These are phyloP conservation scores for Globisporangium okanoganense DNA, from an alignment of 352 stramenopile species.

Conservation along the genomic window DNA sequence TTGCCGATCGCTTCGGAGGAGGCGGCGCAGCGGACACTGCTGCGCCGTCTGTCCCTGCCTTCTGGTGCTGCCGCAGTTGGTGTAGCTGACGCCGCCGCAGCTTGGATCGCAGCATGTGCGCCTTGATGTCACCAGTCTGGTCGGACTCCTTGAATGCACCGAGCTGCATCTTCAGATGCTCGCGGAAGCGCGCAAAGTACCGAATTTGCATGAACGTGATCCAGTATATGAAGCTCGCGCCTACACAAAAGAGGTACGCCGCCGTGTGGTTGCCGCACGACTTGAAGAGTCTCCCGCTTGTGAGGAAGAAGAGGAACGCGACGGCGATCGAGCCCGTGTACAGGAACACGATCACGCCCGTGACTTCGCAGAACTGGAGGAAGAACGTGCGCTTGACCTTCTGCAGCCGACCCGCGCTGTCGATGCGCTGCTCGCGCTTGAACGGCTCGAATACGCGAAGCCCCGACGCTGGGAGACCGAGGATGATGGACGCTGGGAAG, in stretches of 20 bases:
- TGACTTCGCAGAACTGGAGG: constrained; percentile 74
- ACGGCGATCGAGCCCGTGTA: constrained; percentile 43
- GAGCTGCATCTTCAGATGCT: constrained; percentile 85
- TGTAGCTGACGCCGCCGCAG: constrained; percentile 41
- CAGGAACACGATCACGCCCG: constrained; percentile 50
- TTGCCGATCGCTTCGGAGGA: constrained; percentile 23
- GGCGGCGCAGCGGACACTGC: background rate
- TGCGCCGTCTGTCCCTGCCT: constrained; percentile 12
- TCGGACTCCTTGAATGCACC: constrained; percentile 79
- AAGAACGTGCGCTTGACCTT: constrained; percentile 81
- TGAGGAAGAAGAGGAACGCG: constrained; percentile 51
- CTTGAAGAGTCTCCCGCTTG: constrained; percentile 51
- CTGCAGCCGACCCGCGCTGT: constrained; percentile 47
- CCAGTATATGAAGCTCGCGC: constrained; percentile 48
- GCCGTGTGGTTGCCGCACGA: constrained; percentile 37
- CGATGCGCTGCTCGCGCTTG: constrained; percentile 58
- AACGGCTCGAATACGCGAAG: constrained; percentile 70
- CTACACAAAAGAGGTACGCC: constrained; percentile 44
- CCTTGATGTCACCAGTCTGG: constrained; percentile 75
- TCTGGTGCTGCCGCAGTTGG: constrained; percentile 22
- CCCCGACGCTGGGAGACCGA: constrained; percentile 63
- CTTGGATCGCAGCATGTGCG: constrained; percentile 60
- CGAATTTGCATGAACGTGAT: constrained; percentile 63
- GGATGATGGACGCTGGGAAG: constrained; percentile 52
- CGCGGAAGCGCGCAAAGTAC: constrained; percentile 71